Percentiles rank a stretch among this genome's conserved stretches.
Evolutionary conservation across 2,329 filamentous ascomycete genomes (phyloP).

Genomic region (Cryphonectria japonica): DNA sequence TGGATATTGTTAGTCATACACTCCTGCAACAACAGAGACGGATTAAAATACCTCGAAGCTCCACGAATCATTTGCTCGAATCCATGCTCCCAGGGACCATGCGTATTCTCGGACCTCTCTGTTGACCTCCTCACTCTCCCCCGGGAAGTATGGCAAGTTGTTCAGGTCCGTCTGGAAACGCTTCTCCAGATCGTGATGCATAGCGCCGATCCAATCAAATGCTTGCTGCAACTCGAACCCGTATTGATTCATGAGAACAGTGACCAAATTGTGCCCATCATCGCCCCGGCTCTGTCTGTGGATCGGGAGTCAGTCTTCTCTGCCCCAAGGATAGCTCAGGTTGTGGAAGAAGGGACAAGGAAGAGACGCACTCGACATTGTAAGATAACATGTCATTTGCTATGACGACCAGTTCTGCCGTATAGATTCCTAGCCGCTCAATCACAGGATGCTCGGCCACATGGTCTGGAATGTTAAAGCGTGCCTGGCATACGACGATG

Average conservation of each 20-base stretch:
- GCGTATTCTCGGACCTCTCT: not conserved
- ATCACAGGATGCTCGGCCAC: slow-evolving; percentile 13
- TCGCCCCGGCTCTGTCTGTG: not conserved
- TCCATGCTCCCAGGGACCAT: not conserved
- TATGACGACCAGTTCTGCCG: not conserved
- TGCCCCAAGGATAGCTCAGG: not conserved
- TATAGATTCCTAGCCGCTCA: not conserved
- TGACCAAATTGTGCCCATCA: not conserved
- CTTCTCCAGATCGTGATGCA: not conserved
- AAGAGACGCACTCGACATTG: not conserved
- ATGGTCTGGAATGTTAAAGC: slow-evolving; percentile 33
- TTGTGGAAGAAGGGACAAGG: not conserved
- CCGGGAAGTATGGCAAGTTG: not conserved
- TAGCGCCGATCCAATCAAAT: not conserved
- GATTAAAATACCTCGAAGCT: not conserved
- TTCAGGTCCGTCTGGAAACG: not conserved
- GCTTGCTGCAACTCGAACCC: not conserved
- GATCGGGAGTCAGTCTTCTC: not conserved
- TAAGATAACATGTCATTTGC: not conserved
- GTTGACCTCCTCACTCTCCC: not conserved
- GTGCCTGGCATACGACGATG: slow-evolving; percentile 32
- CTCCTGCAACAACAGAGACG: not conserved
- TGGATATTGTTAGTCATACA: not conserved
- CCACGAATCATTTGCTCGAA: not conserved
- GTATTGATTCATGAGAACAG: not conserved